Conservation (phyloP, 2,329 filamentous ascomycete species). For the Diaporthe vaccinii region DNA sequence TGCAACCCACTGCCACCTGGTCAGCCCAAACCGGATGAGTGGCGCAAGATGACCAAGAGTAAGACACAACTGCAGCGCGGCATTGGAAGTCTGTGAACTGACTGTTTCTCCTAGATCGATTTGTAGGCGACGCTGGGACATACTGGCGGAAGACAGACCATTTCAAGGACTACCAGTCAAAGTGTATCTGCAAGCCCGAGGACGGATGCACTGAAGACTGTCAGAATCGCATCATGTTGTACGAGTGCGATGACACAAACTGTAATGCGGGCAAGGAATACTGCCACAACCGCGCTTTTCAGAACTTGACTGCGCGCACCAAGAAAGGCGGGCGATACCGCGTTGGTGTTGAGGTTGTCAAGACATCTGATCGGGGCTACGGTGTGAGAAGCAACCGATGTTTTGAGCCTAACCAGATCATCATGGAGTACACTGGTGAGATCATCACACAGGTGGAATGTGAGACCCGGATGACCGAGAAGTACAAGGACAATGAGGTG, state of each 20-base stretch:
- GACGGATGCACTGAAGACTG: conserved; percentile 90
- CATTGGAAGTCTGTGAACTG: conserved; percentile 38
- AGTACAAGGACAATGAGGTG: conserved; percentile 95
- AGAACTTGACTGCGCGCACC: conserved; percentile 79
- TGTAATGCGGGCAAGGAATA: conserved; percentile 81
- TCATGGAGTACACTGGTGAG: conserved; percentile 98
- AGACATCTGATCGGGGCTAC: conserved; percentile 89
- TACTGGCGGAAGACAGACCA: conserved; percentile 86
- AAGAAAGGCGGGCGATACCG: conserved; percentile 88
- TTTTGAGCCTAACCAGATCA: conserved; percentile 92
- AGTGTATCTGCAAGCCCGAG: conserved; percentile 82
- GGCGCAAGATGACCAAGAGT: conserved; percentile 94
- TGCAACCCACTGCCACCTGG: conserved; percentile 89
- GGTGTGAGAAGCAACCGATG: conserved; percentile 91
- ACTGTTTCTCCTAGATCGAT: conserved; percentile 75
- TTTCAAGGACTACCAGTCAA: conserved; percentile 80
- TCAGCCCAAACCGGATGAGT: conserved; percentile 93
- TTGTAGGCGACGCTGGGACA: conserved; percentile 85
- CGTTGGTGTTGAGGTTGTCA: conserved; percentile 94
- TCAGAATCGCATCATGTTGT: conserved; percentile 96
- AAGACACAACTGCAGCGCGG: conserved; percentile 51
- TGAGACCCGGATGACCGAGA: conserved; percentile 90
- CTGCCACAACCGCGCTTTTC: conserved; percentile 91
- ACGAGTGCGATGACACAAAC: conserved; percentile 93
- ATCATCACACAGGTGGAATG: conserved; percentile 97